Percentiles rank a stretch among this genome's conserved stretches.
These are phyloP conservation scores for Colletotrichum spinosum DNA, from an alignment of 2,329 filamentous ascomycete genomes.

Conservation along the genomic window DNA sequence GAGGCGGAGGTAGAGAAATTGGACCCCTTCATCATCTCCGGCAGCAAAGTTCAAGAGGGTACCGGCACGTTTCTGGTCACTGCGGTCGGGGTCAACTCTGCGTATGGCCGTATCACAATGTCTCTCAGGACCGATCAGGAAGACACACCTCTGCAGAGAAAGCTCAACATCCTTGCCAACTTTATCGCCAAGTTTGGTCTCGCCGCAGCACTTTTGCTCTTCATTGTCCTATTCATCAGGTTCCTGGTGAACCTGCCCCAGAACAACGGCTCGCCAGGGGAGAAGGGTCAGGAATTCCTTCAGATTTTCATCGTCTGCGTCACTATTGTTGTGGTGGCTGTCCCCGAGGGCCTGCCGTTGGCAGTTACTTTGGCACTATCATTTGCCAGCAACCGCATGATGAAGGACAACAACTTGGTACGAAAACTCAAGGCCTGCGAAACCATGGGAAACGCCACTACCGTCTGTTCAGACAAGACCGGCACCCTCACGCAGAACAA, in stretches of 20 bases:
- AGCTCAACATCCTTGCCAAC: conserved; percentile 62
- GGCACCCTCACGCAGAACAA: conserved; percentile 69
- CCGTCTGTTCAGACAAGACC: conserved; percentile 67
- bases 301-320: conserved; percentile 72
- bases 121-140: conserved; percentile 64
- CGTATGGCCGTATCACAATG: conserved; percentile 68
- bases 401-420: conserved; percentile 79
- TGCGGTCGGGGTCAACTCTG: conserved; percentile 65
- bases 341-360: conserved; percentile 74
- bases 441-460: conserved; percentile 78
- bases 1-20: conserved; percentile 28
- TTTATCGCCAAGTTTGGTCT: conserved; percentile 52
- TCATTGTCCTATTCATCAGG: conserved; percentile 82
- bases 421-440: conserved; percentile 75
- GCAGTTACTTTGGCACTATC: conserved; percentile 76
- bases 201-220: conserved; percentile 79
- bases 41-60: conserved; percentile 66
- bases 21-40: conserved; percentile 73
- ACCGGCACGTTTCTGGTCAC: conserved; percentile 66
- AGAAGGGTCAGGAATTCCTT: conserved; percentile 71
- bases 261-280: conserved; percentile 58
- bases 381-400: conserved; percentile 75
- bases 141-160: conserved; percentile 65
- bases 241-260: conserved; percentile 73
- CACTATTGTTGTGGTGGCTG: conserved; percentile 76